A percentile compares a stretch with the other conserved stretches of the same genome.
These are phyloP conservation scores for Tolypocladium tundrense DNA, from an alignment of 2,329 filamentous ascomycete genomes.

Conservation along the genomic window DNA sequence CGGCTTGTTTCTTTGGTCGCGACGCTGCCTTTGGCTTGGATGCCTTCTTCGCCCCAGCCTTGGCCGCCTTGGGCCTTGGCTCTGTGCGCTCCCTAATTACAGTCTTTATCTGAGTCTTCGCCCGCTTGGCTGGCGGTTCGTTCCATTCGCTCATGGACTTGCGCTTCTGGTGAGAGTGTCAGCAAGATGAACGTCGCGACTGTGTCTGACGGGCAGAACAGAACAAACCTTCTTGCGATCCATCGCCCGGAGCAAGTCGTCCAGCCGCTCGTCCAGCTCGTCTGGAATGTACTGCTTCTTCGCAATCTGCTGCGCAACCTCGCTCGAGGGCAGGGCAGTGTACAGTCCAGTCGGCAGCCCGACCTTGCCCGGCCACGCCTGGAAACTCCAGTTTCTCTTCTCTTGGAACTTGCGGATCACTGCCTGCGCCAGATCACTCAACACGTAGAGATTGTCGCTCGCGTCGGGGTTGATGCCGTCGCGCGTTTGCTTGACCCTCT, in stretches of 20 bases:
- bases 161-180: slow-evolving; percentile 37
- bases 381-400: slow-evolving; percentile 73
- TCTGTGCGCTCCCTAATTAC: slow-evolving; percentile 25
- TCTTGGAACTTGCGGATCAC: slow-evolving; percentile 82
- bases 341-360: slow-evolving; percentile 75
- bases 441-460: slow-evolving; percentile 69
- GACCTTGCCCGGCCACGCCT: slow-evolving; percentile 72
- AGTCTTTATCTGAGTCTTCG: slow-evolving; percentile 25
- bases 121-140: slow-evolving; percentile 31
- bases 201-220: background rate
- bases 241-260: slow-evolving; percentile 51
- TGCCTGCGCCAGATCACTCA: slow-evolving; percentile 79
- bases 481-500: slow-evolving; percentile 81
- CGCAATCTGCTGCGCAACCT: slow-evolving; percentile 73
- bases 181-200: slow-evolving; percentile 9
- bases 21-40: slow-evolving; percentile 18
- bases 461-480: slow-evolving; percentile 62
- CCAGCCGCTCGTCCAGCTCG: slow-evolving; percentile 64
- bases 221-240: slow-evolving; percentile 60
- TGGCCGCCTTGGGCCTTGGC: slow-evolving; percentile 22
- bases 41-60: slow-evolving; percentile 22
- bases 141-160: slow-evolving; percentile 41
- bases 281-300: slow-evolving; percentile 77
- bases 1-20: slow-evolving; percentile 14
- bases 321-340: slow-evolving; percentile 61